phyloP scores from a whole-genome alignment of 2,329 filamentous ascomycete genomes.

The Arthrinium puccinioides region DNA sequence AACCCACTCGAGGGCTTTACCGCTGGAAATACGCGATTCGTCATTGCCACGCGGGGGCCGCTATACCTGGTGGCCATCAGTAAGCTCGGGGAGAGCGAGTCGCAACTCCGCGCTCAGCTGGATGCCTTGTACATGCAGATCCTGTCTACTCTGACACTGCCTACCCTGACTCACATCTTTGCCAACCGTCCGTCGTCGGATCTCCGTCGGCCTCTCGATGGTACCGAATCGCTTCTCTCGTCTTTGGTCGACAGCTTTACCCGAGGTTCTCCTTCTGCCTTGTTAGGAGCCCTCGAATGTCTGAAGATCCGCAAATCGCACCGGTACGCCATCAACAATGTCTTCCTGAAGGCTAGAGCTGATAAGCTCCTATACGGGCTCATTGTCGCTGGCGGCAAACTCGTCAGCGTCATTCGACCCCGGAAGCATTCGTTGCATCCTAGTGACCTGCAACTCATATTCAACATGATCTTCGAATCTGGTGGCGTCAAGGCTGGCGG shows the following conservation, averaged over 20 bases:
- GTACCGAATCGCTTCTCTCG: conserved; percentile 84
- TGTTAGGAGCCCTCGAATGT: conserved; percentile 88
- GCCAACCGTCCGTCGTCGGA: conserved; percentile 89
- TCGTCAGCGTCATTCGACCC: conserved; percentile 91
- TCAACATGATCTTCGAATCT: conserved; percentile 98
- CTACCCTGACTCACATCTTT: conserved; percentile 80
- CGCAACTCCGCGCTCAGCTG: conserved; percentile 78
- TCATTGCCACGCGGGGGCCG: conserved; percentile 76
- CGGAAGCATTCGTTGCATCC: conserved; percentile 94
- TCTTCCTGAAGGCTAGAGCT: conserved; percentile 70
- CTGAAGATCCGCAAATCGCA: conserved; percentile 87
- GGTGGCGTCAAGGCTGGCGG: conserved; percentile 82
- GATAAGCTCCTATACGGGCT: conserved; percentile 84
- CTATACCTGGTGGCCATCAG: conserved; percentile 93
- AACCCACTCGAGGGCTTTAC: conserved; percentile 78
- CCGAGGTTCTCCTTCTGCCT: conserved; percentile 77
- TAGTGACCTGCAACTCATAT: conserved; percentile 90
- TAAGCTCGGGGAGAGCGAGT: conserved; percentile 83
- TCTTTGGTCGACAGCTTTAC: conserved; percentile 94
- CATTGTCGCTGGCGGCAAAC: conserved; percentile 82
- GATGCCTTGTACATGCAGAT: conserved; percentile 98
- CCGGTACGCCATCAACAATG: conserved; percentile 77
- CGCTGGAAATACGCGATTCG: conserved; percentile 79
- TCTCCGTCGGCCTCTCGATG: conserved; percentile 79
- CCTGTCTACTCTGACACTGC: conserved; percentile 85